Evolutionary conservation across 345 rosid species (phyloP), one percentile per base, ranked within the genome.

Genomic region (Diplotaxis tenuifolia): DNA sequence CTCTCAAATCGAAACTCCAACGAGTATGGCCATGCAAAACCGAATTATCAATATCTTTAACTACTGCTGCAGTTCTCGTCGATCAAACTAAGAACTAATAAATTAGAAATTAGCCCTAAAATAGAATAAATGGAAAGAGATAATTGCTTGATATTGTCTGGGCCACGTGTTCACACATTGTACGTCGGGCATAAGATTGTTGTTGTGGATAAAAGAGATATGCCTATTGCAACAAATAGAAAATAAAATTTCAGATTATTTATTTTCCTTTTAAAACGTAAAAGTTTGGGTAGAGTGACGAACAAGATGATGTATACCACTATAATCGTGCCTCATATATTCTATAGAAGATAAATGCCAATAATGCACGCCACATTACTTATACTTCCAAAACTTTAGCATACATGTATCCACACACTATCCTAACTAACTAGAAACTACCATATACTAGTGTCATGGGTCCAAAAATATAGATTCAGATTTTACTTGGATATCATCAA

Each of bases 251-350:
- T 38, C 15, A 45, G 45, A 45, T 12, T 42, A 47, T 21, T 71
- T 31, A 14, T 18, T 62, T 53, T 8, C 15, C 4, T 15, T 62
- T 54, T 34, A 4, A 34, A 21, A 45, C 45, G 47, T 60, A 34
- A 70, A 64, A 58, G 53, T 4, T 58, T 20, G 49, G 45, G 62
- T 68, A 77, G 76, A 56, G 72, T 77, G 80, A 77, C 76, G 80
- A 77, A 58, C 68, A 28, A 49, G 76, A 71, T 77, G 80, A 77
- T 71, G 80, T 65, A 77, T 49, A 71, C 80, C 76, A 70, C 70
- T 62, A 68, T 62, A 40, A 62, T 75, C 80, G 80, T 70, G 75
- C 75, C 67, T 70, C 75, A 18, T 59, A 71, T 22, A 23, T 34
- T 47, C 22, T 60, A 47, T 29, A 72, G 36, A 65, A 15, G 66